Conservation (phyloP, 495 filamentous ascomycete species). For the Neurospora sp. region DNA sequence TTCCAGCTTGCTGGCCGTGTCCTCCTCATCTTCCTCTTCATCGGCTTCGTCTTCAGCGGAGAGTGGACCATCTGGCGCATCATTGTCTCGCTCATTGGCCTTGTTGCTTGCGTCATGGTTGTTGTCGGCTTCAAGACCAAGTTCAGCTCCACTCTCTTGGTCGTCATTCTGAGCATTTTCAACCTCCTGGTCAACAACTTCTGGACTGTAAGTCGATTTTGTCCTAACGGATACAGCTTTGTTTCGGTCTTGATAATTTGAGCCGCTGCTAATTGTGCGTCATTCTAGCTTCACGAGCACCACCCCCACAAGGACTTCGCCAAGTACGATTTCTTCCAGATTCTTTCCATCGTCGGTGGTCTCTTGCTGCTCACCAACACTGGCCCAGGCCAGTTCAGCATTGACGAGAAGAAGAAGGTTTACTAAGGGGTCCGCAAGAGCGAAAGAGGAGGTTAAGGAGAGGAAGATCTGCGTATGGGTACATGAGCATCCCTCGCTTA, state of each 20-base stretch:
- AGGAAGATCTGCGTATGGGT: background rate
- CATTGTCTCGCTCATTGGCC: conserved; percentile 68
- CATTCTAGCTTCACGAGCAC: conserved; percentile 77
- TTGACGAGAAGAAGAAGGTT: conserved; percentile 99
- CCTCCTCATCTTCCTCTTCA: conserved; percentile 92
- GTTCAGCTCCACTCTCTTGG: conserved; percentile 88
- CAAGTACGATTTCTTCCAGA: conserved; percentile 99
- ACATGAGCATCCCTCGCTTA: background rate
- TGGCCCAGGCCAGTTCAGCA: conserved; percentile 91
- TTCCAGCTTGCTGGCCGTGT: conserved; percentile 95
- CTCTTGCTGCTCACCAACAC: conserved; percentile 95
- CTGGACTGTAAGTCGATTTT: conserved; percentile 75
- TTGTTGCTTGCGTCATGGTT: conserved; percentile 95
- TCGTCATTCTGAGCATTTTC: conserved; percentile 90
- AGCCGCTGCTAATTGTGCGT: conserved; percentile 9
- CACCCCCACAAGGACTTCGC: conserved; percentile 99
- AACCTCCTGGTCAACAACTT: conserved; percentile 98
- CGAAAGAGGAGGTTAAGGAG: background rate
- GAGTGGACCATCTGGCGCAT: conserved; percentile 83
- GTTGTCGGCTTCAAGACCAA: conserved; percentile 99
- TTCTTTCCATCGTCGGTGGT: conserved; percentile 94
- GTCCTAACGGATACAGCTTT: background rate
- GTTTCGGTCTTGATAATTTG: background rate
- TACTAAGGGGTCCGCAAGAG: conserved; percentile 47
- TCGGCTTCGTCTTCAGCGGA: conserved; percentile 92